Conservation (phyloP, 169 alveolate species). For the Perkinsus chesapeaki region DNA sequence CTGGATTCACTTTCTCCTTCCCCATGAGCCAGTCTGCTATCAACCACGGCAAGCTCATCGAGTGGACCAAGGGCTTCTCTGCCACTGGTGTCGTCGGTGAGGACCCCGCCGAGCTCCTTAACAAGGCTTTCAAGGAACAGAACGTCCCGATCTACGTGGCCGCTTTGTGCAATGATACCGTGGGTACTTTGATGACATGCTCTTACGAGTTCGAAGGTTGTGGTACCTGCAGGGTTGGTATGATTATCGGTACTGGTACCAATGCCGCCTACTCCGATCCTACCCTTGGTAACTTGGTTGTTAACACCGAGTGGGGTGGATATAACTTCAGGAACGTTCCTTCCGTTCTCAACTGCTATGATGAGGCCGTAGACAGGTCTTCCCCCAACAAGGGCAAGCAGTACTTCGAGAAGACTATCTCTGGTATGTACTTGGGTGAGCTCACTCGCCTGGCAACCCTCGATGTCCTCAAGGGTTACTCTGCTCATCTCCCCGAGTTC, state of each 20-base stretch:
- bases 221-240: constrained; percentile 14
- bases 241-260: constrained; percentile 33
- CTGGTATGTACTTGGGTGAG: constrained; percentile 32
- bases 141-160: constrained; percentile 22
- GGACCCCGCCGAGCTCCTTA: constrained; percentile 21
- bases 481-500: background rate
- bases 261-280: constrained; percentile 32
- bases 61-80: constrained; percentile 34
- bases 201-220: background rate
- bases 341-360: constrained; percentile 17
- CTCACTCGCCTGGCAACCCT: constrained; percentile 17
- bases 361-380: background rate
- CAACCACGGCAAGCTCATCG: constrained; percentile 12
- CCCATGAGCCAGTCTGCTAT: constrained; percentile 18
- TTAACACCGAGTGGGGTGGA: constrained; percentile 35
- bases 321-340: constrained; percentile 18
- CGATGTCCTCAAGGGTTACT: constrained; percentile 7
- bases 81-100: constrained; percentile 23
- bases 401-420: constrained; percentile 27
- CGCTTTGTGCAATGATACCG: constrained; percentile 25
- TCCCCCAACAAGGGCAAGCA: constrained; percentile 30
- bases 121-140: constrained; percentile 22
- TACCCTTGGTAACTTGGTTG: constrained; percentile 7
- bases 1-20: constrained; percentile 29
- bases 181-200: constrained; percentile 24